Conservation (phyloP, 345 rosid species). For the Camelina hispida region DNA sequence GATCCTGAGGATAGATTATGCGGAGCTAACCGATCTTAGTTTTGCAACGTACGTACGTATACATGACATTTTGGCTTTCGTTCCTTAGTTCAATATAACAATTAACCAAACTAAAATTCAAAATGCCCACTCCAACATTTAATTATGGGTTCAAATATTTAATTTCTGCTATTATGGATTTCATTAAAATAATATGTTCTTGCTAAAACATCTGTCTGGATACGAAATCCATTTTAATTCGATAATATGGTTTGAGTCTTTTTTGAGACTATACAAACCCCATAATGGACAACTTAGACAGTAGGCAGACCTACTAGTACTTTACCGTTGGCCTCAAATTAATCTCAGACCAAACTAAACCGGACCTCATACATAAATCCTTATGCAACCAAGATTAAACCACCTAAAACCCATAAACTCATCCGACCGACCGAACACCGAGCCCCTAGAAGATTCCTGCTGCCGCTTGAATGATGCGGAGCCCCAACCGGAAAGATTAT, state of each 20-base stretch:
- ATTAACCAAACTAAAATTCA: constrained; percentile 4
- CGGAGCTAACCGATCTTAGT: constrained; percentile 7
- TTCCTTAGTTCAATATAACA: too few species aligned
- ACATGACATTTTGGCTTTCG: background rate
- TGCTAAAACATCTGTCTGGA: background rate
- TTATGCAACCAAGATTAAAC: constrained; percentile 10
- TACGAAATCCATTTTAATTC: background rate
- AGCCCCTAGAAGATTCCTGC: constrained; percentile 2
- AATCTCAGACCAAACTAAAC: too few species aligned
- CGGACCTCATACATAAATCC: too few species aligned
- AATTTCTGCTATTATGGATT: too few species aligned
- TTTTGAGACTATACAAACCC: background rate
- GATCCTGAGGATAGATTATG: background rate
- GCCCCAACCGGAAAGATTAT: background rate
- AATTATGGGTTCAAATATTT: too few species aligned
- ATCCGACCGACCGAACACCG: background rate
- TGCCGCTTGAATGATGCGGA: background rate
- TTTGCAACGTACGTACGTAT: background rate
- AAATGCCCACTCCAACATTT: background rate
- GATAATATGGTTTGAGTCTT: background rate
- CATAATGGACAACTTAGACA: background rate
- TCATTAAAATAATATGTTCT: background rate
- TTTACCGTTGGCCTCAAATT: background rate
- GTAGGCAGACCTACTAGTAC: background rate
- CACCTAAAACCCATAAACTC: constrained; percentile 11